Base-by-base conservation (phyloP, 805 yeast genomes). In the Scheffersomyces amazonensis region DNA sequence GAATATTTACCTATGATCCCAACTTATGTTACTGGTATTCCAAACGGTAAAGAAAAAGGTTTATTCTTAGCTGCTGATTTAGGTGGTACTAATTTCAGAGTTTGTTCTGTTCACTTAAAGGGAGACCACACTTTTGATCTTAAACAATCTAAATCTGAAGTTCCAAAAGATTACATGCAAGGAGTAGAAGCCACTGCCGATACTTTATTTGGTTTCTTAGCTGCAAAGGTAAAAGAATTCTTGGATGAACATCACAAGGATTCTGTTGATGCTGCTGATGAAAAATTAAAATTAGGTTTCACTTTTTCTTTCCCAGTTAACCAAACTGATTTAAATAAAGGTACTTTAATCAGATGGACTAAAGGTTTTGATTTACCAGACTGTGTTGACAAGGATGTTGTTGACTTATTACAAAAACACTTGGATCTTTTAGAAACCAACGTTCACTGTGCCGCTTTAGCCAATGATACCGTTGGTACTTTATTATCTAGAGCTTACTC, bases 381-480 rank as follows among this genome's bases (percentile, higher is more conserved):
- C 50, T 81, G 87, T 29, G 85, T 91, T 24, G 95, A 87, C 38
- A 69, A 81, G 54, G 97, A 91, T 58, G 84, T 93, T 31, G 93
- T 87, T 36, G 68, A 67, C 32, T 62, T 80, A 32, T 73, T 88
- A 44, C 98, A 93, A 62, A 58, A 61, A 10, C 84, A 86, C 41
- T 53, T 91, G 33, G 83, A 87, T 50, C 53, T 48, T 3, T 71
- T 75, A 29, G 71, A 77, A 0, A 66, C 80, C 29, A 84, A 87
- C 8, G 87, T 87, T 27, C 56, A 64, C 25, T 86, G 90, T 31
- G 88, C 84, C 13, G 98, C 98, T 1, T 73, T 93, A 42, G 95
- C 96, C 19, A 91, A 91, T 60, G 99, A 91, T 59, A 93, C 98
- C 1, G 96, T 89, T 13, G 98, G 99, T 31, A 90, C 98, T 10